Conservation (phyloP, 352 stramenopile species). For the Hyaloperonospora arabidopsidis region DNA sequence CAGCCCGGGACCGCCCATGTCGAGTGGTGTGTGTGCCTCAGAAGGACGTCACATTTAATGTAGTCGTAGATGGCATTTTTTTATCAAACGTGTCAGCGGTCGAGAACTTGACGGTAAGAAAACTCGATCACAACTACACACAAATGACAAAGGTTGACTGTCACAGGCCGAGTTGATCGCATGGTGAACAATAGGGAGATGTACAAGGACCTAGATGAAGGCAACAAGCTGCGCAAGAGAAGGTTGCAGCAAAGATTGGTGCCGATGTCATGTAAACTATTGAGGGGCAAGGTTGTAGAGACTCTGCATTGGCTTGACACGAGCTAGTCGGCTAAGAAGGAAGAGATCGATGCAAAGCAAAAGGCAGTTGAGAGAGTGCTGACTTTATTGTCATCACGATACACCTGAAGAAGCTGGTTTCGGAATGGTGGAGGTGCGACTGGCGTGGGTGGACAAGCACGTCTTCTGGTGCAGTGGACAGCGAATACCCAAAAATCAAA, state of each 20-base stretch:
- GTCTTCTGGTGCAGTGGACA: no score
- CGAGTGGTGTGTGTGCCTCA: conserved; percentile 80
- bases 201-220: conserved; percentile 96
- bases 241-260: conserved; percentile 89
- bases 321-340: conserved; percentile 80
- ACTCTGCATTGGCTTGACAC: conserved; percentile 96
- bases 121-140: conserved; percentile 98
- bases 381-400: conserved; percentile 86
- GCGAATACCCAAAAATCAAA: no score
- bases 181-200: conserved; percentile 97
- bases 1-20: conserved; percentile 77
- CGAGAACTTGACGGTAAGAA: conserved; percentile 93
- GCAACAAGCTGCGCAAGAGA: conserved; percentile 92
- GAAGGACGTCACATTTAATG: conserved; percentile 63
- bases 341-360: conserved; percentile 86
- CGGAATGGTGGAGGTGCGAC: conserved; percentile 15
- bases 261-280: conserved; percentile 82
- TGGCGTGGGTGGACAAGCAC: conserved; percentile 4
- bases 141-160: conserved; percentile 95
- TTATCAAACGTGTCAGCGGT: conserved; percentile 89
- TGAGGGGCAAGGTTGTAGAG: conserved; percentile 90
- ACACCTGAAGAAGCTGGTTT: conserved; percentile 51
- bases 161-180: conserved; percentile 94
- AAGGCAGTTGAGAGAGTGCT: conserved; percentile 85
- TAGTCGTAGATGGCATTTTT: conserved; percentile 77